phyloP scores from a whole-genome alignment of 441 rosid species.

The Sinapis alba region DNA sequence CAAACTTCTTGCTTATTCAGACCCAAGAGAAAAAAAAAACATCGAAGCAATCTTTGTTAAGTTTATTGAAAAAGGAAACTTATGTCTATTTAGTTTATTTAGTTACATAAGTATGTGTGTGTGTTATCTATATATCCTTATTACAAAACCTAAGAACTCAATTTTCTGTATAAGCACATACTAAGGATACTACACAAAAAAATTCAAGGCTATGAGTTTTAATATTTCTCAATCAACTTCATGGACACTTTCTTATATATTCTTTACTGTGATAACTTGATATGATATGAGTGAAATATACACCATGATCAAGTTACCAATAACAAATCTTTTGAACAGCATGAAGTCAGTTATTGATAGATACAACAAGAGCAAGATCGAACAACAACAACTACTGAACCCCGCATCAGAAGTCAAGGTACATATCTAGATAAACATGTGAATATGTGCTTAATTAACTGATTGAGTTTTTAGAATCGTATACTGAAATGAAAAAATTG shows the following conservation, averaged over 20 bases:
- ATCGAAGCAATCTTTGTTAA: neutral
- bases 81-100: neutral
- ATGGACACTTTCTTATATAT: neutral
- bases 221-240: constrained; percentile 3
- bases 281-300: constrained; percentile 13
- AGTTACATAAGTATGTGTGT: neutral
- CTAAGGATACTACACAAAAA: constrained; percentile 1
- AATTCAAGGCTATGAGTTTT: neutral
- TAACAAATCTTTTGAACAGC: constrained; percentile 48
- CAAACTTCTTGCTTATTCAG: constrained; percentile 1
- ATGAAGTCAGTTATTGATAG: constrained; percentile 79
- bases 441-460: constrained; percentile 1
- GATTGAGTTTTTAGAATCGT: neutral
- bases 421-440: constrained; percentile 13
- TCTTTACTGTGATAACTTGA: neutral
- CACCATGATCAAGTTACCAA: neutral
- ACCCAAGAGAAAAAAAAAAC: neutral
- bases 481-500: neutral
- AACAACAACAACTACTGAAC: constrained; percentile 61
- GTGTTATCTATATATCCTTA: neutral
- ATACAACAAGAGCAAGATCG: constrained; percentile 77
- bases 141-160: neutral
- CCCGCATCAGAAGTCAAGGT: constrained; percentile 82
- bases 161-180: neutral
- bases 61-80: neutral